These are phyloP conservation scores for Pythium guiyangense DNA, from an alignment of 352 stramenopile species.

Conservation along the genomic window DNA sequence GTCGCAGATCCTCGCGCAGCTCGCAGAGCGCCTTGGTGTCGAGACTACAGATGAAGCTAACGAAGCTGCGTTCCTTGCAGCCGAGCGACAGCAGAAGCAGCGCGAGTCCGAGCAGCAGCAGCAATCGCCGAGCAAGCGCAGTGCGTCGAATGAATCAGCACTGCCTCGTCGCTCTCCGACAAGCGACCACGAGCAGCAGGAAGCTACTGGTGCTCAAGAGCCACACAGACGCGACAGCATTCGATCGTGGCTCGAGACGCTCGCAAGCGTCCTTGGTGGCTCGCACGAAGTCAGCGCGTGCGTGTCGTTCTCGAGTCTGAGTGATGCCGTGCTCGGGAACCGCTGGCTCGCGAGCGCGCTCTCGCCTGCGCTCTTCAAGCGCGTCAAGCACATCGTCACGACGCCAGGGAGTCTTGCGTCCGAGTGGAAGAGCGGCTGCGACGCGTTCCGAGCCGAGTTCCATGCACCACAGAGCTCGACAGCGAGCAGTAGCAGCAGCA, in stretches of 20 bases:
- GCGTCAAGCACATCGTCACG: slow-evolving; percentile 24
- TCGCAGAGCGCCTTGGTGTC: slow-evolving; percentile 34
- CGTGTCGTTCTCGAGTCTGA: slow-evolving; percentile 30
- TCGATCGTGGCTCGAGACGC: slow-evolving; percentile 15
- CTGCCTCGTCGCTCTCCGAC: background rate
- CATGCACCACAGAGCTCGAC: slow-evolving; percentile 18
- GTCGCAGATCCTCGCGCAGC: slow-evolving; percentile 47
- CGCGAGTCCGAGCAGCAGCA: too few species aligned
- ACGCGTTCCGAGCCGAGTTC: slow-evolving; percentile 61
- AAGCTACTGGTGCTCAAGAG: background rate
- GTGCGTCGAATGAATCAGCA: too few species aligned
- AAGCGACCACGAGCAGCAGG: background rate
- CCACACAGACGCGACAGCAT: background rate
- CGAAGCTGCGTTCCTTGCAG: slow-evolving; percentile 33
- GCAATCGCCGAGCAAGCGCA: slow-evolving; percentile 1
- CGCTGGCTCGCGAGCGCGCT: slow-evolving; percentile 36
- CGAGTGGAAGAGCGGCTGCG: slow-evolving; percentile 41
- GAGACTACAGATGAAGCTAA: slow-evolving; percentile 23
- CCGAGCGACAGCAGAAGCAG: slow-evolving; percentile 16
- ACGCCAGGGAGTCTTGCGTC: slow-evolving; percentile 32
- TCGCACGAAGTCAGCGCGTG: slow-evolving; percentile 42
- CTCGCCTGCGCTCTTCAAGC: slow-evolving; percentile 17
- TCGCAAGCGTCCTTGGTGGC: slow-evolving; percentile 23
- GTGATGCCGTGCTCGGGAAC: slow-evolving; percentile 32
- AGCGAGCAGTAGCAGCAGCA: background rate